Base-by-base conservation (phyloP, 1,284 basidiomycete species). In the Microbotryomycetes sp. region DNA sequence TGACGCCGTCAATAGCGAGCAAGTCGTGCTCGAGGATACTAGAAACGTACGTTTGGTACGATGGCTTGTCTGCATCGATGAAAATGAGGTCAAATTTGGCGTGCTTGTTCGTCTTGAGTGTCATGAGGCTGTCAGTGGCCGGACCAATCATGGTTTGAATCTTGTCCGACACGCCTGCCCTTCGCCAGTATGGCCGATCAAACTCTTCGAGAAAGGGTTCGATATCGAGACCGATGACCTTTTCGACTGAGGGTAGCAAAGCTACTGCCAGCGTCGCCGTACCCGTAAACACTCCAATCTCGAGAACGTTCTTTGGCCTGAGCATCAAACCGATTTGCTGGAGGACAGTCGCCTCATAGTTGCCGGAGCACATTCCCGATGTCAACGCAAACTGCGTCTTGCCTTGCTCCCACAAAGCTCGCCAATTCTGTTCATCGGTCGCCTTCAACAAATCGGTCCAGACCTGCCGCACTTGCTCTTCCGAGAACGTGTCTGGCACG, bases 31-130 rank as follows among this genome's bases (percentile, higher is more conserved):
- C 66, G 15, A 75, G 59, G 21, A 75, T 68, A 13, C 59, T 59
- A 30, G 71, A 45, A 26, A 72, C 74, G 59, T 75, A 75, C 0
- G 18, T 59, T 46, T 41, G 54, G 56, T 75, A 76, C 0, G 66
- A 70, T 1, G 69, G 69, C 59, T 76, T 76, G 56, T 76, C 74
- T 1, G 74, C 75, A 54, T 76, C 75, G 56, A 76, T 74, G 57
- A 75, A 75, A 52, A 75, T 73, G 52, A 76, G 56, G 56, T 76
- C 74, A 56, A 73, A 76, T 0, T 65, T 64, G 13, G 70, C 66
- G 21, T 54, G 45, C 26, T 68, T 57, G 13, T 69, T 66, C 13
- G 21, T 52, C 27, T 64, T 52, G 1, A 71, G 62, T 29, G 72
- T 45, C 0, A 60, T 24, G 21, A 76, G 62, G 5, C 69, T 63